These are phyloP conservation scores for Dryadomyces quercivorus DNA, from an alignment of 2,329 filamentous ascomycete genomes.

Conservation along the genomic window DNA sequence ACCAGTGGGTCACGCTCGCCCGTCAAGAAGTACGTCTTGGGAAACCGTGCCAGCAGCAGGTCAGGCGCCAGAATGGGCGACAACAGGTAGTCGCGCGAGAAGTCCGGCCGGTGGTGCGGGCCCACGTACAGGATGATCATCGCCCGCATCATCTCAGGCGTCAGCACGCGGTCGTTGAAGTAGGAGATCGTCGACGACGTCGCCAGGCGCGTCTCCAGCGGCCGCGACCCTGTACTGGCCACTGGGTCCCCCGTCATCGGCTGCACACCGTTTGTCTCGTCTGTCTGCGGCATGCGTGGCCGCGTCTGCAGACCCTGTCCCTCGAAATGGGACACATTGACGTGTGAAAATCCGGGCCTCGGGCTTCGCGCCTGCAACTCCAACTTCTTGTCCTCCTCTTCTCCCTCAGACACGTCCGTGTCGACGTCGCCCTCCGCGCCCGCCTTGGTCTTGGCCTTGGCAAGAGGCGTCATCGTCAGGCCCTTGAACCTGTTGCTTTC, in stretches of 20 bases:
- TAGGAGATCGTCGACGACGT: conserved; percentile 98
- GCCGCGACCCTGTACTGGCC: background rate
- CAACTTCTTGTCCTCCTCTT: conserved; percentile 3
- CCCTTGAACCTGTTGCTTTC: background rate
- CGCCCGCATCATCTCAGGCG: conserved; percentile 95
- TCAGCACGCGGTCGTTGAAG: conserved; percentile 89
- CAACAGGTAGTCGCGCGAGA: conserved; percentile 79
- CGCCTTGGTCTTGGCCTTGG: background rate
- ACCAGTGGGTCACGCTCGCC: conserved; percentile 92
- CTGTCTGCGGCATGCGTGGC: conserved; percentile 1
- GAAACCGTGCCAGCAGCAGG: conserved; percentile 69
- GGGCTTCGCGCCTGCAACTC: conserved; percentile 3
- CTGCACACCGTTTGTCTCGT: background rate
- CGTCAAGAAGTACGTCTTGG: conserved; percentile 87
- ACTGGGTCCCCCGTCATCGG: background rate
- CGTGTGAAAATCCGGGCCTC: conserved; percentile 10
- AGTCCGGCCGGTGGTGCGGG: conserved; percentile 84
- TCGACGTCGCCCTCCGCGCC: background rate
- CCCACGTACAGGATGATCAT: conserved; percentile 99
- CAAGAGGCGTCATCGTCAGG: background rate
- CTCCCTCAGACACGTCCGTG: background rate
- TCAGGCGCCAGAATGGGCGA: conserved; percentile 87
- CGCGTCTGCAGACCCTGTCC: background rate
- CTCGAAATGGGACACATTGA: conserved; percentile 5
- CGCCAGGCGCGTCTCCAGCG: conserved; percentile 70